These are phyloP conservation scores for Tillandsia fasciculata DNA, from an alignment of 176 grass and related monocot species.

Conservation along the genomic window DNA sequence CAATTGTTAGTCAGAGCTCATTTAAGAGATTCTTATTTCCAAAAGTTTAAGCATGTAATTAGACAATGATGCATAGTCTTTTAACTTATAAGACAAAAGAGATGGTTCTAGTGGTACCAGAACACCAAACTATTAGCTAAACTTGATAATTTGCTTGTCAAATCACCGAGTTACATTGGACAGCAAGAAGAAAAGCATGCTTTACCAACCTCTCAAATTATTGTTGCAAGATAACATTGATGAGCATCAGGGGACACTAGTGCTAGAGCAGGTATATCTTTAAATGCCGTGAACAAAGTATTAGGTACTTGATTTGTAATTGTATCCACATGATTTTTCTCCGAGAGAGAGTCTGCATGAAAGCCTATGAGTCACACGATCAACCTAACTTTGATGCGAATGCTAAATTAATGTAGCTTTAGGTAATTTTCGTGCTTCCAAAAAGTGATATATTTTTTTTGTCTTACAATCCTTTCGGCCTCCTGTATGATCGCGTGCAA, in stretches of 20 bases:
- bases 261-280: conserved; percentile 10
- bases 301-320: conserved; percentile 11
- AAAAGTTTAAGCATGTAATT: neutral
- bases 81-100: neutral
- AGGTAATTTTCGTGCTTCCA: no score
- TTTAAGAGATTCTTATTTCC: neutral
- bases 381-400: conserved; percentile 14
- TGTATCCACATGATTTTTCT: conserved; percentile 1
- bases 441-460: no score
- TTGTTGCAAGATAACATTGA: conserved; percentile 13
- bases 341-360: neutral
- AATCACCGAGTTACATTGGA: neutral
- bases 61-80: neutral
- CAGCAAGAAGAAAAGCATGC: conserved; percentile 12
- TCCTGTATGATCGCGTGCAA: no score
- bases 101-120: neutral
- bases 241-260: conserved; percentile 15
- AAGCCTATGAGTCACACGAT: conserved; percentile 1
- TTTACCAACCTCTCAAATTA: conserved; percentile 29
- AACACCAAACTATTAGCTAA: neutral
- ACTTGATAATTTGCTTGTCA: neutral
- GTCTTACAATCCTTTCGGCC: no score
- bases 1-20: no score
- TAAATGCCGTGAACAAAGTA: neutral
- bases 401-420: neutral